Evolutionary conservation across 2,329 filamentous ascomycete genomes (phyloP).

Genomic region (Ceratocystis lukuohia): DNA sequence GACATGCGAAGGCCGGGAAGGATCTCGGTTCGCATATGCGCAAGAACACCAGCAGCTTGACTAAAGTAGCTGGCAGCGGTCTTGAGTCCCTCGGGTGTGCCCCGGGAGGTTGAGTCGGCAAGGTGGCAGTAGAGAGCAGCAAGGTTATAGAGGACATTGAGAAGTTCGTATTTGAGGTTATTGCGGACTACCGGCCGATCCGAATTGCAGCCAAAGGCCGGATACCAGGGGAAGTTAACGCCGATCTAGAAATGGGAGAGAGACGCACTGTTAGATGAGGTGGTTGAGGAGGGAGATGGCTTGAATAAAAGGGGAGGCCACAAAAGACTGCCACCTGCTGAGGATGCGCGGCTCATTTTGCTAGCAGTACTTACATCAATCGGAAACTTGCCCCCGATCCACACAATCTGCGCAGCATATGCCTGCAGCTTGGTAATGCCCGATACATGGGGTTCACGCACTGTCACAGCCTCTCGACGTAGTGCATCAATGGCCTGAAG

Average conservation of each 20-base stretch:
- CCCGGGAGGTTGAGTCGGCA: conserved; percentile 64
- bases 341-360: not conserved
- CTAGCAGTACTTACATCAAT: conserved; percentile 54
- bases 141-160: conserved; percentile 87
- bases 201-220: conserved; percentile 78
- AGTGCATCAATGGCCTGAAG: conserved; percentile 70
- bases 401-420: conserved; percentile 85
- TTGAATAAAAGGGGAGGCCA: not conserved
- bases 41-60: conserved; percentile 69
- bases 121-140: conserved; percentile 88
- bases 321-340: not conserved
- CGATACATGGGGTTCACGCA: conserved; percentile 74
- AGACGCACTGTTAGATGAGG: not conserved
- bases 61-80: conserved; percentile 82
- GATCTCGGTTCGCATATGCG: conserved; percentile 60
- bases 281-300: not conserved
- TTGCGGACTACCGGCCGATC: conserved; percentile 55
- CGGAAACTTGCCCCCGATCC: conserved; percentile 90
- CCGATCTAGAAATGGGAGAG: conserved; percentile 51
- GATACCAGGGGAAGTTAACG: conserved; percentile 93
- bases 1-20: conserved; percentile 71
- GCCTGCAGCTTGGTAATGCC: conserved; percentile 78
- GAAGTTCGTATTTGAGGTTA: conserved; percentile 67
- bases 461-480: conserved; percentile 73
- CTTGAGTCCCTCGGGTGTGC: conserved; percentile 70